Base-by-base conservation (phyloP, 116 monocot genomes). In the Cymodocea nodosa region DNA sequence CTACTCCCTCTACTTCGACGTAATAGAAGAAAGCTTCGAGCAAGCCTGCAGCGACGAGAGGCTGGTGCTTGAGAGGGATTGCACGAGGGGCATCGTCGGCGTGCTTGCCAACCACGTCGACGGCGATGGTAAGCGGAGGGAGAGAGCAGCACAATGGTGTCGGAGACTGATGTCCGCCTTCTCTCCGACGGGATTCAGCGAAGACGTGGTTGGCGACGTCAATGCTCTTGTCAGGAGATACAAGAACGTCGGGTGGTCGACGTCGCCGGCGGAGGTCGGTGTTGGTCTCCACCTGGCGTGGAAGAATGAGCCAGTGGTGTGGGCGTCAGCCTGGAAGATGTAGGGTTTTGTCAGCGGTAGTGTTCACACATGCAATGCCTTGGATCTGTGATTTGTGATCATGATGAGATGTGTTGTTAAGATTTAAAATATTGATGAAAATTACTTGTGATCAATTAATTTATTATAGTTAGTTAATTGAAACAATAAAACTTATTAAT, bases 291-390 rank as follows among this genome's bases (percentile, higher is more conserved):
- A 78, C 73, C 40, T 85, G 73, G 52, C 77, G 44, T 84, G 84
- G 84, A 84, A 84, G 71, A 77, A 80, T n/a, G 75, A 80, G 23
- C 75, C 84, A 0, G 84, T 75, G 44, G 80, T 80, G 19, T 84
- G 84, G 84, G 75, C 84, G 6, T 84, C 77, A 35, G 77, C 80
- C 49, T 84, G 84, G 84, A 84, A 78, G 51, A 49, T 64, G n/a
- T 40, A 22, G 18, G 63, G 56, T 22, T 56, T 56, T 19, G 11
- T 5, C 20, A 23, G 11, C 22, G 56, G 2, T 56, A 20, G 11
- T n/a, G n/a, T n/a, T n/a, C n/a, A n/a, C n/a, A n/a, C n/a, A n/a
- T n/a, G n/a, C n/a, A n/a, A n/a, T n/a, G n/a, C n/a, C n/a, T n/a
- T n/a, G n/a, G n/a, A n/a, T n/a, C n/a, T n/a, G n/a, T n/a, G n/a